Evolutionary conservation across 345 rosid species (phyloP).

Genomic region (Anastatica hierochuntica): DNA sequence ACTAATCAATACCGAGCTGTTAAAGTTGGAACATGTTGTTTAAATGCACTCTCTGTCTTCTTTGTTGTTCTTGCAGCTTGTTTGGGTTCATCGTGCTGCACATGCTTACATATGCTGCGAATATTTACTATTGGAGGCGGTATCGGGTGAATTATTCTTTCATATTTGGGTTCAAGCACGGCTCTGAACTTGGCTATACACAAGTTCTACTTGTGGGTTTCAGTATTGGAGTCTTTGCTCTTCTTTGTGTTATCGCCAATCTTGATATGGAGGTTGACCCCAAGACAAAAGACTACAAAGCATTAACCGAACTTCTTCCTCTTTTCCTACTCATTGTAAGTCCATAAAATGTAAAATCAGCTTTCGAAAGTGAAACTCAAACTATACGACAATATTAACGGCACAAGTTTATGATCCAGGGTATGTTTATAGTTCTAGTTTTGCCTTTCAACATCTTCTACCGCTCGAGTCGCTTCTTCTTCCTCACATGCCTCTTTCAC

Average conservation of each 20-base stretch:
- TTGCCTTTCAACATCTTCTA: constrained; percentile 26
- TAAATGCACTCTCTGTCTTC: neutral
- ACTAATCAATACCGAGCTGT: too few species aligned
- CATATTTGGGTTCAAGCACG: constrained; percentile 67
- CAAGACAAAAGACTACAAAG: constrained; percentile 29
- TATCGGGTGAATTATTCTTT: constrained; percentile 47
- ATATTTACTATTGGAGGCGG: constrained; percentile 32
- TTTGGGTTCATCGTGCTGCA: constrained; percentile 38
- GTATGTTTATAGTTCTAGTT: constrained; percentile 11
- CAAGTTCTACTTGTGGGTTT: constrained; percentile 47
- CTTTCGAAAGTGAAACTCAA: neutral
- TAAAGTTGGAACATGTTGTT: neutral
- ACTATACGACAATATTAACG: neutral
- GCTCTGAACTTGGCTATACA: constrained; percentile 56
- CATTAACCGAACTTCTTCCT: constrained; percentile 42
- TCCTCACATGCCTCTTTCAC: too few species aligned
- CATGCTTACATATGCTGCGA: constrained; percentile 29
- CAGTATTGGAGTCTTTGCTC: constrained; percentile 38
- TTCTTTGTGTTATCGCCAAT: constrained; percentile 43
- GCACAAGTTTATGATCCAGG: constrained; percentile 9
- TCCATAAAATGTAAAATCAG: neutral
- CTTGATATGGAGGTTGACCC: constrained; percentile 53
- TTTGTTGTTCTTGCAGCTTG: constrained; percentile 20
- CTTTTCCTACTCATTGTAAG: constrained; percentile 30
- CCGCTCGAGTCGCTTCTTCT: constrained; percentile 23